phyloP scores from a whole-genome alignment of 257 asterid species.

The Solanum piurae region DNA sequence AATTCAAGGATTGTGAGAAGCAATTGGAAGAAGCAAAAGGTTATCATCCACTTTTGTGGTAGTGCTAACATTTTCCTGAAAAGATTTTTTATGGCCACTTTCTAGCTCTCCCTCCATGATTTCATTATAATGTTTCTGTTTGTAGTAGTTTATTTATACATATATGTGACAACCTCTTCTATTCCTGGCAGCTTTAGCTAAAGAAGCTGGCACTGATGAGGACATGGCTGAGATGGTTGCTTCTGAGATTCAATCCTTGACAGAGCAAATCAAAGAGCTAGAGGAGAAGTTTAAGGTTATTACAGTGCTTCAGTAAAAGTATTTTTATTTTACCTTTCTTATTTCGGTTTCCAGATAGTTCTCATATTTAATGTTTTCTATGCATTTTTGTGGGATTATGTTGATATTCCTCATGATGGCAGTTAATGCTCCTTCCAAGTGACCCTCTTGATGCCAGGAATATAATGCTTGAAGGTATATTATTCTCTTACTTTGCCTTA shows the following conservation, averaged over 20 bases:
- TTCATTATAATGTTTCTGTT: not conserved
- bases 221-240: slow-evolving; percentile 92
- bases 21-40: slow-evolving; percentile 92
- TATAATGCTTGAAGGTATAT: slow-evolving; percentile 92
- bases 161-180: not conserved
- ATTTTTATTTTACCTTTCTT: not conserved
- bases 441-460: slow-evolving; percentile 97
- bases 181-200: slow-evolving; percentile 49
- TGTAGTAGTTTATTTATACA: not conserved
- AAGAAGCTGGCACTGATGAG: slow-evolving; percentile 70
- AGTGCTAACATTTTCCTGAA: not conserved
- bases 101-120: not conserved
- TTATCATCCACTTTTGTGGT: slow-evolving; percentile 11
- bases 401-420: not conserved
- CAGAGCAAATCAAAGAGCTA: slow-evolving; percentile 42
- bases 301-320: not conserved
- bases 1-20: slow-evolving; percentile 71
- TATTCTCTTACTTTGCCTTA: not conserved
- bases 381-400: not conserved
- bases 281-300: slow-evolving; percentile 77
- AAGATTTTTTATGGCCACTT: not conserved
- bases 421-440: slow-evolving; percentile 80
- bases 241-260: slow-evolving; percentile 67
- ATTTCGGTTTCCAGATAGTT: not conserved
- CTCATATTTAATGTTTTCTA: not conserved